Percentiles rank a stretch among this genome's conserved stretches.
phyloP scores from a whole-genome alignment of 495 filamentous ascomycete genomes.

The Ramalina peruviana region DNA sequence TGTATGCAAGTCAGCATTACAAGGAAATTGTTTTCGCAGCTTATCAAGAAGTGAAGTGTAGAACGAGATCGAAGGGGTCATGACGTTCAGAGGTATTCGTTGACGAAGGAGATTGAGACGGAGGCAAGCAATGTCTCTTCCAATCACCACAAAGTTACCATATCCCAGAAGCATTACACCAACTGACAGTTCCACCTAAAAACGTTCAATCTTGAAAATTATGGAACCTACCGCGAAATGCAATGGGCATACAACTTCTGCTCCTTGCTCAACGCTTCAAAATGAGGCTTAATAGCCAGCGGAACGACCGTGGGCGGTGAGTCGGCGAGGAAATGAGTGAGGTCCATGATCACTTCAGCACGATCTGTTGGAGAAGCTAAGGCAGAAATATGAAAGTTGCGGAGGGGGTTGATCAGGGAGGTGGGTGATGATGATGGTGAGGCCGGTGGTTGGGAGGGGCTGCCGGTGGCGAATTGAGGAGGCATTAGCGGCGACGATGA shows the following conservation, averaged over 20 bases:
- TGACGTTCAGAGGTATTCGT: neutral
- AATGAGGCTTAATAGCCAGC: constrained; percentile 79
- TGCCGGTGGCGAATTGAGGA: no score
- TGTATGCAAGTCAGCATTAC: constrained; percentile 21
- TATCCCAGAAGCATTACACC: no score
- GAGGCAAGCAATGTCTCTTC: neutral
- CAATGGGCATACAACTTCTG: constrained; percentile 84
- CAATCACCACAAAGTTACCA: no score
- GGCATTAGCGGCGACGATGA: no score
- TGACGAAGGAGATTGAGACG: neutral
- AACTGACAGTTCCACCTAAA: neutral
- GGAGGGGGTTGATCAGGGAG: no score
- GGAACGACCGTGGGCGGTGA: constrained; percentile 74
- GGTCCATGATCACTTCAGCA: neutral
- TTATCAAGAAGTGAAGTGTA: neutral
- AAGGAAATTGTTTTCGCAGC: neutral
- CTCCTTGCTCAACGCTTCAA: constrained; percentile 62
- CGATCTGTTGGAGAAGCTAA: neutral
- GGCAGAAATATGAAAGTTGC: no score
- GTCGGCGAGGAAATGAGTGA: constrained; percentile 68
- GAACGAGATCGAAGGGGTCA: neutral
- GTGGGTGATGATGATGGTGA: no score
- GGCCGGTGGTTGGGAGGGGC: no score
- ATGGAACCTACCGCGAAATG: constrained; percentile 52
- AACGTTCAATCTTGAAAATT: no score